phyloP scores from a whole-genome alignment of 192 early-diverging fungal genomes.

The Podila horticola region DNA sequence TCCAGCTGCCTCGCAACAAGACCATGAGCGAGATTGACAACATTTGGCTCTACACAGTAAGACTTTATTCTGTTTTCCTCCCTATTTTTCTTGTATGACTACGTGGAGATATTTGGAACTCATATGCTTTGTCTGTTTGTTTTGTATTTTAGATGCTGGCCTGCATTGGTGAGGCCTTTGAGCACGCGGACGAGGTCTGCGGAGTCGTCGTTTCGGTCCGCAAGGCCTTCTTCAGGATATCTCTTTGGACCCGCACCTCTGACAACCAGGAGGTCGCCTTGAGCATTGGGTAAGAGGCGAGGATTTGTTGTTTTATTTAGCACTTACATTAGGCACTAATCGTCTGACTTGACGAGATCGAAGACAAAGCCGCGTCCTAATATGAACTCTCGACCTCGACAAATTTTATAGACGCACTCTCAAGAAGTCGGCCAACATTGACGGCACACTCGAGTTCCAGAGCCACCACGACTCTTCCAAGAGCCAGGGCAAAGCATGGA shows the following conservation, averaged over 20 bases:
- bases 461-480: slow-evolving; percentile 33
- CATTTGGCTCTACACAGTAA: slow-evolving; percentile 87
- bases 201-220: slow-evolving; percentile 90
- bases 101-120: no score
- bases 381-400: background rate
- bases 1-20: slow-evolving; percentile 75
- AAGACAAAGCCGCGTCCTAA: background rate
- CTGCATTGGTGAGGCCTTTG: slow-evolving; percentile 89
- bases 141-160: slow-evolving; percentile 74
- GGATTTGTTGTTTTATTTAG: background rate
- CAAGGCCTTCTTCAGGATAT: slow-evolving; percentile 83
- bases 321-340: background rate
- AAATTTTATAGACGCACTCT: slow-evolving; percentile 18
- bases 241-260: slow-evolving; percentile 82
- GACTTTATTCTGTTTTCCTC: background rate
- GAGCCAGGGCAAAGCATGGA: slow-evolving; percentile 32
- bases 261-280: slow-evolving; percentile 60
- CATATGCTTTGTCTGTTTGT: background rate
- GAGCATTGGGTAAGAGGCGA: slow-evolving; percentile 62
- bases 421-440: slow-evolving; percentile 26
- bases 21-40: slow-evolving; percentile 81
- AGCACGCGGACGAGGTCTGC: slow-evolving; percentile 81
- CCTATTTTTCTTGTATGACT: background rate
- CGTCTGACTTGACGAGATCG: background rate
- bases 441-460: slow-evolving; percentile 40